These are phyloP conservation scores for Entomortierella chlamydospora DNA, from an alignment of 192 early-diverging fungal species.

Conservation along the genomic window DNA sequence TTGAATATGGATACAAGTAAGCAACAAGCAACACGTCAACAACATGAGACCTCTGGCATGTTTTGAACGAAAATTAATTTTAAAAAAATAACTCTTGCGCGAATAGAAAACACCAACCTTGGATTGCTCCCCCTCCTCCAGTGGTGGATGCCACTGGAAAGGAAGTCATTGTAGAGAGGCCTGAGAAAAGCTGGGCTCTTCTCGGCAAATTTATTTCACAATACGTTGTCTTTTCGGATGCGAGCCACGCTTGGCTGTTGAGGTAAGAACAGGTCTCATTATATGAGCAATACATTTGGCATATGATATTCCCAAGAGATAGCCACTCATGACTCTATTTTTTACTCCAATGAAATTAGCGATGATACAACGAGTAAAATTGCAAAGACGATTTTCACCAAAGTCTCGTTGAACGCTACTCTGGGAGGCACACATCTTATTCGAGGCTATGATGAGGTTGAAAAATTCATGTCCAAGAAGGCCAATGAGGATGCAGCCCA, in stretches of 20 bases:
- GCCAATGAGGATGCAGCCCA: conserved; percentile 44
- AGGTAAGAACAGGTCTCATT: too few species aligned
- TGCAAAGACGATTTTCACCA: conserved; percentile 71
- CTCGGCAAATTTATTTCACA: conserved; percentile 83
- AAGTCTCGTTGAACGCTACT: conserved; percentile 63
- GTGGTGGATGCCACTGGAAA: conserved; percentile 32
- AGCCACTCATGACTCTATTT: background rate
- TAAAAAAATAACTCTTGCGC: background rate
- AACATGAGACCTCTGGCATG: background rate
- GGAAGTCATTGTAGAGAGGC: conserved; percentile 29
- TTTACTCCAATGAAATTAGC: conserved; percentile 27
- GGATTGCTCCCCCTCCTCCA: conserved; percentile 53
- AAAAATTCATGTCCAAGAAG: conserved; percentile 62
- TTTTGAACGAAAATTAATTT: background rate
- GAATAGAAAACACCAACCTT: conserved; percentile 71
- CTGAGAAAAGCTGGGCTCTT: conserved; percentile 78
- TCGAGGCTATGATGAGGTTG: conserved; percentile 81
- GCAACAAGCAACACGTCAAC: background rate
- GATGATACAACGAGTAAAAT: conserved; percentile 72
- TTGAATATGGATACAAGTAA: conserved; percentile 83
- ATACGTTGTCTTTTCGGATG: conserved; percentile 77
- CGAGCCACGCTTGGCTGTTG: conserved; percentile 70
- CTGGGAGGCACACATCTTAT: conserved; percentile 77
- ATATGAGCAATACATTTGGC: too few species aligned
- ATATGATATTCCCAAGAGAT: too few species aligned